phyloP scores from a whole-genome alignment of 2,329 filamentous ascomycete species.

The Venturia carpophila region DNA sequence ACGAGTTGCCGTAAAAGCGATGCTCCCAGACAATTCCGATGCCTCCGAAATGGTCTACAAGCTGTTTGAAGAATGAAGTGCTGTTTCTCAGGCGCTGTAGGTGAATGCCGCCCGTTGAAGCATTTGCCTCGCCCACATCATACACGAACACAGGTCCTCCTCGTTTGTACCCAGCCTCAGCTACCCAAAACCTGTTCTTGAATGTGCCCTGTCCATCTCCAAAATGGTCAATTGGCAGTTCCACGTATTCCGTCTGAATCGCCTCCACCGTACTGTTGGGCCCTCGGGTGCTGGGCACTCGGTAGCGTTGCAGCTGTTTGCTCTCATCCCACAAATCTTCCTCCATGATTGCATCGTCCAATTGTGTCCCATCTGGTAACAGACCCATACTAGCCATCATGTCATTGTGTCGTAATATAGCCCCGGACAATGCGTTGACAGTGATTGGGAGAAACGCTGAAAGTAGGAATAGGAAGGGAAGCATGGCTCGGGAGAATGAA shows the following conservation, averaged over 20 bases:
- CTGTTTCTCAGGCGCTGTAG: slow-evolving; percentile 24
- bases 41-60: slow-evolving; percentile 31
- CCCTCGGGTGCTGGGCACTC: background rate
- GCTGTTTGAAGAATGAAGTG: slow-evolving; percentile 30
- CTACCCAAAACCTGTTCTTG: slow-evolving; percentile 33
- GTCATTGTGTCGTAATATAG: slow-evolving; percentile 10
- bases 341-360: slow-evolving; percentile 8
- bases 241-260: slow-evolving; percentile 29
- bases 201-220: slow-evolving; percentile 28
- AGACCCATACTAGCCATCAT: slow-evolving; percentile 17
- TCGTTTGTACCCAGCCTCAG: slow-evolving; percentile 27
- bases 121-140: slow-evolving; percentile 31
- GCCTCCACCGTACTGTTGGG: slow-evolving; percentile 12
- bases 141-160: slow-evolving; percentile 34
- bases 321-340: slow-evolving; percentile 11
- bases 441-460: background rate
- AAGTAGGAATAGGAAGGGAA: background rate
- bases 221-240: slow-evolving; percentile 33
- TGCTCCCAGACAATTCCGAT: slow-evolving; percentile 36
- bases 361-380: background rate
- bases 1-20: slow-evolving; percentile 36
- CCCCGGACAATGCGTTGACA: slow-evolving; percentile 11
- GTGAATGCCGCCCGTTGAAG: slow-evolving; percentile 24
- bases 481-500: background rate
- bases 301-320: background rate